These are phyloP conservation scores for Bruguiera parviflora DNA, from an alignment of 345 rosid genomes.

Conservation along the genomic window DNA sequence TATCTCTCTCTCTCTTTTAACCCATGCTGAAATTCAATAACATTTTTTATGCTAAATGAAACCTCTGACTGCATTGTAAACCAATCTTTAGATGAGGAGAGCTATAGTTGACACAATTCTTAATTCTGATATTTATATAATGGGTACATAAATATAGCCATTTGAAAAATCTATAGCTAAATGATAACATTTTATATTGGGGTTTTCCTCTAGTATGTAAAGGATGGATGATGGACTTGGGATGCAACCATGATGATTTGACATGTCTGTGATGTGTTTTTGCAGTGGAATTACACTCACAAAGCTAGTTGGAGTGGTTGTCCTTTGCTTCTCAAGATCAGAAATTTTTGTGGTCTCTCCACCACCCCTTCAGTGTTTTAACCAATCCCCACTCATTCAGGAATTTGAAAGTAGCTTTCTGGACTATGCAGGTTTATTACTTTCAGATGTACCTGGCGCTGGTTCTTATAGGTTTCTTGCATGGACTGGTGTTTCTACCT, in stretches of 20 bases:
- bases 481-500: slow-evolving; percentile 87
- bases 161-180: no score
- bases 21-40: no score
- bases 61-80: no score
- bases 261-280: not conserved
- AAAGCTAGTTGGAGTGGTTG: slow-evolving; percentile 86
- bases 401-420: not conserved
- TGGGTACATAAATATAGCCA: no score
- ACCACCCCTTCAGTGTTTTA: slow-evolving; percentile 17
- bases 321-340: slow-evolving; percentile 81
- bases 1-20: not conserved
- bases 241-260: no score
- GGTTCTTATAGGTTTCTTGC: slow-evolving; percentile 83
- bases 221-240: no score
- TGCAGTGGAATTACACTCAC: slow-evolving; percentile 89
- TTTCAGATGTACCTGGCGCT: slow-evolving; percentile 90
- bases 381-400: not conserved
- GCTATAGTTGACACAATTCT: no score
- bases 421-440: slow-evolving; percentile 76
- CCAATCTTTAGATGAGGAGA: no score
- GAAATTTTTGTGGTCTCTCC: slow-evolving; percentile 81
- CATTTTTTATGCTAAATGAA: no score
- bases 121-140: no score
- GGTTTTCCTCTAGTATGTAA: no score
- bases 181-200: no score